Evolutionary conservation across 139 green algal genomes (phyloP), one percentile per base, ranked within the genome.

Genomic region (Chara braunii): DNA sequence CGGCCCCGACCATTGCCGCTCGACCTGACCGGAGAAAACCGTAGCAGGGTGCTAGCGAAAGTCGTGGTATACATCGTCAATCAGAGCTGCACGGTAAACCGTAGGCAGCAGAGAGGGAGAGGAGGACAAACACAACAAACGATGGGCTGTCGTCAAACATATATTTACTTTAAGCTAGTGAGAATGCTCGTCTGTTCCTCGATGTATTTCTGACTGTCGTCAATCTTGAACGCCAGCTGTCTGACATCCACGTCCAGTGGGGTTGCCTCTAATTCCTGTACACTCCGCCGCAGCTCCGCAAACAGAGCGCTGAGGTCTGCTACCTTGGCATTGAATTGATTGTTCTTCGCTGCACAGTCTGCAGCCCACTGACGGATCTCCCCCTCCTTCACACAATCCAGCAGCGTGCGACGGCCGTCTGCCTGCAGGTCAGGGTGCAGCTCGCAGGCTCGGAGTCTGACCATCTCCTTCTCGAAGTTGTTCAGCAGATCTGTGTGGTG

Each of bases 241-340:
- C 7, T 30, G 30, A 80, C 51, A 40, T 80, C 73, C 3, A 80
- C 70, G 43, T 78, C 51, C 11, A 68, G 73, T 14, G 12, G 58
- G 28, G 51, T 73, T 80, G 90, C 83, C 40, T 94, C 86, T 23
- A 95, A 80, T 7, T 74, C 79, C 82, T 95, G 86, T 63, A 96
- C 84, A 37, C 90, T 86, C 0, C 34, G 31, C 60, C 83, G 77
- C 64, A 95, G 80, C 54, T 55, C 57, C 9, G 36, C 18, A 26
- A 75, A 75, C 22, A 58, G 67, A 22, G 22, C 6, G 24, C 36
- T 60, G 86, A 92, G 57, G 87, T 67, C 12, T 23, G 58, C 70
- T 37, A 87, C 87, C 83, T 94, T 93, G 32, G 44, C 60, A 7
- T 43, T 67, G 60, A 95, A 90, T 24, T 75, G 59, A 1, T 61